These are phyloP conservation scores for Capsicum chinense DNA, from an alignment of 257 asterid genomes.

Conservation along the genomic window DNA sequence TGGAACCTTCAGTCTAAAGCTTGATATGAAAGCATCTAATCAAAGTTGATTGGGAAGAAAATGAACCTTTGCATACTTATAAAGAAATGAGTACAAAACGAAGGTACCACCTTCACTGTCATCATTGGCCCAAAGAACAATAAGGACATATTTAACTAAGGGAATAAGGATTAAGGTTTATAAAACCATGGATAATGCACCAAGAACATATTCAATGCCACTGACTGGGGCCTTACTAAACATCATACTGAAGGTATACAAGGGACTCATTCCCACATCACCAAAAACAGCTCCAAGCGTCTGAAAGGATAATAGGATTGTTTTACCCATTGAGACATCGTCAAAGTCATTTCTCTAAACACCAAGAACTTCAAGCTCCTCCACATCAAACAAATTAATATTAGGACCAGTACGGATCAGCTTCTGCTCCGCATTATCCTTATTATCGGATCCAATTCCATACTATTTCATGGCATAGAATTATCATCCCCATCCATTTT, in stretches of 20 bases:
- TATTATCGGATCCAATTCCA: conserved; percentile 69
- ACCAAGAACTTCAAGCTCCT: conserved; percentile 93
- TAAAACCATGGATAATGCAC: conserved; percentile 46
- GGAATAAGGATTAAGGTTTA: no score
- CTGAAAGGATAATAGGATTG: conserved; percentile 72
- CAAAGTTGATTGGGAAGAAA: no score
- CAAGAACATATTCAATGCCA: conserved; percentile 86
- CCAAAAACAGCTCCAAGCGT: conserved; percentile 95
- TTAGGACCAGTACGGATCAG: conserved; percentile 94
- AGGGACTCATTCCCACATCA: conserved; percentile 96
- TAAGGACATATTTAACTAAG: no score
- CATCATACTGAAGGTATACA: conserved; percentile 97
- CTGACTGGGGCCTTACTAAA: conserved; percentile 96
- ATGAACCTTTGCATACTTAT: no score
- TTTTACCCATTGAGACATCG: conserved; percentile 80
- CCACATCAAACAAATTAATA: conserved; percentile 93
- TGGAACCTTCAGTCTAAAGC: no score
- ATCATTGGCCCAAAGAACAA: no score
- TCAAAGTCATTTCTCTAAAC: conserved; percentile 76
- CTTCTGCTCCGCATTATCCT: conserved; percentile 74
- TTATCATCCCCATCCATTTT: conserved; percentile 49
- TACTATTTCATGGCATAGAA: conserved; percentile 44
- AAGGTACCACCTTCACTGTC: no score
- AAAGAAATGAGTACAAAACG: no score
- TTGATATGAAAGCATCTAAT: no score